Conservation (phyloP, 1,284 basidiomycete species). For the Neolentinus lepideus region DNA sequence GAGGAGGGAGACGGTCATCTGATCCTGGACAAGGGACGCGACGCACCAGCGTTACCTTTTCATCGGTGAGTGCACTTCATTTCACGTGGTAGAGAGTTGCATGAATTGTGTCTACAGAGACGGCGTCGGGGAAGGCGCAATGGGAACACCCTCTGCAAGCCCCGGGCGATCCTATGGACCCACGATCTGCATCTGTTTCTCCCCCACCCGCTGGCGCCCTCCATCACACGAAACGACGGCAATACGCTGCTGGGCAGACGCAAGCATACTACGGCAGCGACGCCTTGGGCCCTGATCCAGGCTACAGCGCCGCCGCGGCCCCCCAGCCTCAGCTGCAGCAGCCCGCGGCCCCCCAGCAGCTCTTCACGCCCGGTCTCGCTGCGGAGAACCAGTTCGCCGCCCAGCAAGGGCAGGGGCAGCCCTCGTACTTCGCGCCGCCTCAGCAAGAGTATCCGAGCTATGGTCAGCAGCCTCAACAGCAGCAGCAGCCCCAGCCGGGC, state of each 20-base stretch:
- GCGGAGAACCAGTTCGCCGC: conserved; percentile 57
- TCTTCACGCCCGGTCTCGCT: conserved; percentile 82
- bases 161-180: conserved; percentile 29
- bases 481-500: conserved; percentile 25
- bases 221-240: conserved; percentile 61
- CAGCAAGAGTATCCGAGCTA: conserved; percentile 42
- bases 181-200: conserved; percentile 28
- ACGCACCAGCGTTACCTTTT: conserved; percentile 80
- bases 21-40: conserved; percentile 57
- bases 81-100: background rate
- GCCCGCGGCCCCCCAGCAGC: conserved; percentile 40
- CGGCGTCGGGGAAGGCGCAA: conserved; percentile 51
- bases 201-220: conserved; percentile 24
- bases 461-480: conserved; percentile 22
- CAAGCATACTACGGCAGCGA: conserved; percentile 75
- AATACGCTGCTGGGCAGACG: conserved; percentile 87
- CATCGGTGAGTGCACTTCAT: conserved; percentile 47
- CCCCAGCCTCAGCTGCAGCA: conserved; percentile 34
- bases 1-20: background rate
- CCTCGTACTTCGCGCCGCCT: conserved; percentile 41
- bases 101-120: conserved; percentile 28
- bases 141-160: conserved; percentile 52
- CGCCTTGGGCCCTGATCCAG: conserved; percentile 28
- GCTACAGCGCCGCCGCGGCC: conserved; percentile 26
- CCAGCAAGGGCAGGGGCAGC: conserved; percentile 41